Evolutionary conservation across 257 asterid species (phyloP).

Genomic region (Jacaranda copaia): DNA sequence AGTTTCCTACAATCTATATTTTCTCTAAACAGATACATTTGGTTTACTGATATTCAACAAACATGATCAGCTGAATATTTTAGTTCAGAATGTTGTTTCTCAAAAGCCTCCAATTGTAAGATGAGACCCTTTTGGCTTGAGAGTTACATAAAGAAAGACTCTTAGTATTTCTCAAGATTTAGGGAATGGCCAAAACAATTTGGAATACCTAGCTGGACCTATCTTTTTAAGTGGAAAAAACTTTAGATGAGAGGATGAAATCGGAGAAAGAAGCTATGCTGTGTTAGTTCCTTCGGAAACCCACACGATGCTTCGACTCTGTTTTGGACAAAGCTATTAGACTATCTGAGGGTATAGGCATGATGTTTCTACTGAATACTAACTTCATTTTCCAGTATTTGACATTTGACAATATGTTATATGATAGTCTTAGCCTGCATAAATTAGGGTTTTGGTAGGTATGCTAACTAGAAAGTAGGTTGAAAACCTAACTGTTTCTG

Average conservation of each 20-base stretch:
- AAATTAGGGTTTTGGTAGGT: not conserved
- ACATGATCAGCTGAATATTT: not conserved
- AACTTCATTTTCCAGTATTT: not conserved
- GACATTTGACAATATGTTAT: slow-evolving; percentile 2
- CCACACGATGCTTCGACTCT: not conserved
- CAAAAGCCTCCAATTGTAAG: not conserved
- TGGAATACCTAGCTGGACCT: not conserved
- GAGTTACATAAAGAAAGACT: not conserved
- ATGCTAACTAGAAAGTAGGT: not conserved
- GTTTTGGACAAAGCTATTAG: not conserved
- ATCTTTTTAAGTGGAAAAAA: not conserved
- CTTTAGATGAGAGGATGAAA: not conserved
- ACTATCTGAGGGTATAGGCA: not conserved
- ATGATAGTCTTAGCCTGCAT: not conserved
- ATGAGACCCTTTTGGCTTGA: not conserved
- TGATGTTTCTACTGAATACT: not conserved
- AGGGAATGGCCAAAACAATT: not conserved
- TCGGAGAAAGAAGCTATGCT: too few relatives aligned
- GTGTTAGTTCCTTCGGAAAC: too few relatives aligned
- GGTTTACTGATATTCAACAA: not conserved
- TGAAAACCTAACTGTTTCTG: not conserved
- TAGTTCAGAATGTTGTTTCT: not conserved
- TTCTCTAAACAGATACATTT: too few relatives aligned
- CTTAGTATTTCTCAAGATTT: not conserved
- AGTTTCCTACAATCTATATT: not conserved